These are phyloP conservation scores for Cercis canadensis DNA, from an alignment of 306 rosid species.

Conservation along the genomic window DNA sequence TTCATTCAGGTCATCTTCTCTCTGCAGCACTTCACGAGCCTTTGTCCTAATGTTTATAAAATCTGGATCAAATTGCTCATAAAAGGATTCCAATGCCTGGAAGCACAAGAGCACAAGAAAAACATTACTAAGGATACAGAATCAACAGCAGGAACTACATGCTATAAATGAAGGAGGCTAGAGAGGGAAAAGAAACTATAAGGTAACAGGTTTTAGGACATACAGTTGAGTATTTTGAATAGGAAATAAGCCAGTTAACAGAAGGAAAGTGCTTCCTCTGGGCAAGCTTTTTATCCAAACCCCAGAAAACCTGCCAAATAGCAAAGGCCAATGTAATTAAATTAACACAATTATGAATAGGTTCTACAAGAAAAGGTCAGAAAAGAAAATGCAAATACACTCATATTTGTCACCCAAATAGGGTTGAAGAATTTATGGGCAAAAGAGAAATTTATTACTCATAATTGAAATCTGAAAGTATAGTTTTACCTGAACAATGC, in stretches of 20 bases:
- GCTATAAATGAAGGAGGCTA: conserved; percentile 29
- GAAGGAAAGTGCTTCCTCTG: conserved; percentile 99
- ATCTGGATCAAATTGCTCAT: conserved; percentile 95
- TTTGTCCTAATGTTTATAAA: conserved; percentile 96
- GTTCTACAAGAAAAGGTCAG: conserved; percentile 9
- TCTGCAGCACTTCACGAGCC: conserved; percentile 96
- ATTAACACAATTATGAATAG: conserved; percentile 7
- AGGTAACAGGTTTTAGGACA: conserved; percentile 41
- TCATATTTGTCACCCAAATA: not conserved
- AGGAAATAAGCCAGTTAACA: conserved; percentile 99
- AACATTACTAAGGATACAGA: not conserved
- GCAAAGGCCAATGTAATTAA: conserved; percentile 6
- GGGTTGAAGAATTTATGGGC: too few species aligned
- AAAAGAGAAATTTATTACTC: too few species aligned
- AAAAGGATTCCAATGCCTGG: conserved; percentile 93
- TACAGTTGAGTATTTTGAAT: conserved; percentile 92
- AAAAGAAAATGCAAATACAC: not conserved
- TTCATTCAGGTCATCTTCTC: conserved; percentile 99
- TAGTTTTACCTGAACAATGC: conserved; percentile 89
- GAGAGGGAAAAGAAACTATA: conserved; percentile 24
- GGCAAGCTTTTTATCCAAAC: conserved; percentile 98
- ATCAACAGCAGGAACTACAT: conserved; percentile 15
- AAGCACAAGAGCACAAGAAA: conserved; percentile 29
- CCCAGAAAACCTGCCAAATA: conserved; percentile 92
- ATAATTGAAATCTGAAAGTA: not conserved